Evolutionary conservation across 805 yeast genomes (phyloP).

Genomic region (Yarrowia bubula): DNA sequence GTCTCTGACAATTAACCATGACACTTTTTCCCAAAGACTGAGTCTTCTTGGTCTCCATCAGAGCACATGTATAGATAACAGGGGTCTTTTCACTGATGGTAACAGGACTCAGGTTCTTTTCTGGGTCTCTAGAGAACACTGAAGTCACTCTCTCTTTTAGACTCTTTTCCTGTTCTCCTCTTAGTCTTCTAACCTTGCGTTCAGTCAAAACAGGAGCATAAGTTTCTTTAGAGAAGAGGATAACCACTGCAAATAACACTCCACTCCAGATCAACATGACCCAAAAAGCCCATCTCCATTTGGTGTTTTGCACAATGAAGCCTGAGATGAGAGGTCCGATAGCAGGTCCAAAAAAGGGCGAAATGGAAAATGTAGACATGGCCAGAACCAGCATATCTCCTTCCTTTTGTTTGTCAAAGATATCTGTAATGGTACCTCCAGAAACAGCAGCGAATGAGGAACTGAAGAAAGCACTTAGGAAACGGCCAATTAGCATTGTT

Average conservation of each 20-base stretch:
- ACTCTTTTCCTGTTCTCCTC: conserved; percentile 37
- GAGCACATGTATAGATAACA: not conserved
- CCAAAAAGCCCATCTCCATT: conserved; percentile 61
- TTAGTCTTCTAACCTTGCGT: conserved; percentile 59
- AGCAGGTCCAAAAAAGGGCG: conserved; percentile 81
- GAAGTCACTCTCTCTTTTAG: not conserved
- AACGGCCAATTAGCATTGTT: conserved; percentile 56
- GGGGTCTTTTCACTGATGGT: not conserved
- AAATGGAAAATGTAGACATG: conserved; percentile 73
- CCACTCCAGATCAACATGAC: conserved; percentile 64
- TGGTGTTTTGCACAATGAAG: conserved; percentile 42
- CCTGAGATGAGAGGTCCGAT: conserved; percentile 50
- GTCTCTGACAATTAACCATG: conserved; percentile 50
- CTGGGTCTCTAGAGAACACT: not conserved
- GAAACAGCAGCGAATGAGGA: conserved; percentile 83
- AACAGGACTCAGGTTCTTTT: not conserved
- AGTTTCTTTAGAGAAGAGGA: conserved; percentile 60
- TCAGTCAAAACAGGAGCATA: conserved; percentile 78
- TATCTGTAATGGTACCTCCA: conserved; percentile 78
- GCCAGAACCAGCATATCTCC: conserved; percentile 50
- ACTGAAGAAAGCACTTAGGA: conserved; percentile 71
- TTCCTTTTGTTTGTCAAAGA: conserved; percentile 64
- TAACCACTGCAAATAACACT: conserved; percentile 49
- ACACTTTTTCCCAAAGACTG: not conserved
- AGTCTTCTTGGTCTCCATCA: conserved; percentile 1